Evolutionary conservation across 208 protist species (phyloP), one percentile per base, ranked within the genome.

Genomic region (Acanthamoeba royreba): DNA sequence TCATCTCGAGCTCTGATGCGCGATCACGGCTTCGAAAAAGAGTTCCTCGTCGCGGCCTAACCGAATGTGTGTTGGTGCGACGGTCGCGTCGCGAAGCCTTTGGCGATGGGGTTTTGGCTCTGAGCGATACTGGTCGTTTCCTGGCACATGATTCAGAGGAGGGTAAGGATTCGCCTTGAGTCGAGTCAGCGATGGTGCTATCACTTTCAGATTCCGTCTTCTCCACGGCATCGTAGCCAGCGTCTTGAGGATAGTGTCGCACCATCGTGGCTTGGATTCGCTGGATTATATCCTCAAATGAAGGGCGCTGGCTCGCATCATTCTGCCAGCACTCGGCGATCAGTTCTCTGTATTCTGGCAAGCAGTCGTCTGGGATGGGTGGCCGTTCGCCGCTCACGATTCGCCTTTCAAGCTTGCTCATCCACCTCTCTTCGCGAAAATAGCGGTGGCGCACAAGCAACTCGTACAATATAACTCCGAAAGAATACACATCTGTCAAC

Each of bases 391-490:
- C 94, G 35, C 90, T 74, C 4, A 61, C 88, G 42, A 94, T 93
- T 43, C 92, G 46, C 46, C 55, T 38, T 40, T 94, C 94, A 2
- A 94, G 43, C 55, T 88, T 87, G 33, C 77, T 92, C 93, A 94
- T 94, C 47, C 89, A 94, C 1, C 47, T 35, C 31, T 94, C 90
- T 1, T 83, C 74, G 28, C 25, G 40, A 46, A 96, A 96, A 42
- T 93, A 94, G 31, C 72, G 86, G 0, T 87, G 47, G 31, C 94
- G 49, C 28, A 87, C 46, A 9, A 94, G 52, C 25, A 96, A 19
- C 35, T 96, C 94, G 47, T 91, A 96, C 0, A 96, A 15, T 0
- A 96, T 94, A 25, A 96, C 93, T 43, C 94, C 94, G 74, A 58
- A 96, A 0, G 92, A 52, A 38, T 96, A 96, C 43, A 96, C 92